Base-by-base conservation (phyloP, 306 rosid genomes). In the Dryas drummondii region DNA sequence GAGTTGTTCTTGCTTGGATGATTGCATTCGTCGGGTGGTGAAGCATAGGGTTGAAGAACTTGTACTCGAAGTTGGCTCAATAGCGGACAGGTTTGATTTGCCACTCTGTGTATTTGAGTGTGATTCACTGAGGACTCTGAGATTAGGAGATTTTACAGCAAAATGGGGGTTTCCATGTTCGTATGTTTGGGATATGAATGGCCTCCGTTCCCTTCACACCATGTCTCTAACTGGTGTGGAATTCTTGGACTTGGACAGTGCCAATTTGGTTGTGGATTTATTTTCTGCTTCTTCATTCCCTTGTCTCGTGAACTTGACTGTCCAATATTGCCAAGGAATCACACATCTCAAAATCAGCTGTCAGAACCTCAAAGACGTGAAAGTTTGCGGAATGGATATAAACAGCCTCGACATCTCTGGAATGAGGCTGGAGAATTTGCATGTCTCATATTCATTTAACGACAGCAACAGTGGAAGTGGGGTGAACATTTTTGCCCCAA, bases 261-360 rank as follows among this genome's bases (percentile, higher is more conserved):
- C 22, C 37, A 32, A 32, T 59, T 59, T 2, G 17, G 44, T 0
- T 3, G 26, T 4, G 68, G 68, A 63, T 1, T 15, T 41, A 16
- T 63, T 63, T 63, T 63, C 68, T 2, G n/a, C 26, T 13, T 63
- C 68, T 63, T 63, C 49, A 15, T 63, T 63, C 12, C 50, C 68
- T 40, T 63, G 4, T 41, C 50, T 63, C 0, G 68, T 40, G 17
- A 40, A 16, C 13, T 42, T 63, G 68, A 16, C 3, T 6, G 15
- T 41, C 1, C 0, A 2, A 11, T 0, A 9, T 2, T 41, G 68
- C 4, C 0, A 3, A 64, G 49, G 22, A 14, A 64, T 9, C 6
- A 6, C 11, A 3, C 26, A 42, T 64, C 69, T 64, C 46, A 64
- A 16, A 64, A 64, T 64, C 16, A 40, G 50, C 7, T 64, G 69